Percentiles rank a stretch among this genome's conserved stretches.
Conservation (phyloP, 2,329 filamentous ascomycete genomes). For the Alternaria viburni region DNA sequence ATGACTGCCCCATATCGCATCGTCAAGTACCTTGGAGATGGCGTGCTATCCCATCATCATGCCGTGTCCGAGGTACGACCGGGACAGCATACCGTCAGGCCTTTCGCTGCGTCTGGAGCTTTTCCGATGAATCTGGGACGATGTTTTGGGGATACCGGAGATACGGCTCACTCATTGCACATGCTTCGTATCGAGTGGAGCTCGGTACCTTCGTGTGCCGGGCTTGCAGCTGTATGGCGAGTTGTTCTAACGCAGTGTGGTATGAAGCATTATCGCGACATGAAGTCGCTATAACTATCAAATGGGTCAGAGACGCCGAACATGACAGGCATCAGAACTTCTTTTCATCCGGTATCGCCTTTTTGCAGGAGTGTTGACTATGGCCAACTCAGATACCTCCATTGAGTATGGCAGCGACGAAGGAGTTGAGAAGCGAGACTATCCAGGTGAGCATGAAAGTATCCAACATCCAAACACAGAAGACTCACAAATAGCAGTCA, state of each 20-base stretch:
- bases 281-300: background rate
- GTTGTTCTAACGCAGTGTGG: background rate
- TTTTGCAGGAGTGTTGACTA: background rate
- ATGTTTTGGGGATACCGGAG: background rate
- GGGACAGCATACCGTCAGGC: background rate
- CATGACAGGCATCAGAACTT: background rate
- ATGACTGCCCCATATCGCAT: constrained; percentile 1
- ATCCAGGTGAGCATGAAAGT: constrained; percentile 25
- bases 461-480: background rate
- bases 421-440: constrained; percentile 27
- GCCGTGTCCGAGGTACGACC: background rate
- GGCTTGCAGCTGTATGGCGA: background rate
- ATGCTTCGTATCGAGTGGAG: background rate
- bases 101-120: background rate
- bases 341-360: background rate
- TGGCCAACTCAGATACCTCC: constrained; percentile 20
- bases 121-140: background rate
- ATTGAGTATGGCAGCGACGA: constrained; percentile 28
- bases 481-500: constrained; percentile 50
- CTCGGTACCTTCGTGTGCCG: background rate
- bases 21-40: constrained; percentile 29
- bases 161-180: background rate
- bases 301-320: too few relatives aligned
- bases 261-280: background rate
- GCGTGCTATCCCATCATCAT: constrained; percentile 33